Conservation (phyloP, 2,329 filamentous ascomycete genomes). For the Fusarium anthophilum region DNA sequence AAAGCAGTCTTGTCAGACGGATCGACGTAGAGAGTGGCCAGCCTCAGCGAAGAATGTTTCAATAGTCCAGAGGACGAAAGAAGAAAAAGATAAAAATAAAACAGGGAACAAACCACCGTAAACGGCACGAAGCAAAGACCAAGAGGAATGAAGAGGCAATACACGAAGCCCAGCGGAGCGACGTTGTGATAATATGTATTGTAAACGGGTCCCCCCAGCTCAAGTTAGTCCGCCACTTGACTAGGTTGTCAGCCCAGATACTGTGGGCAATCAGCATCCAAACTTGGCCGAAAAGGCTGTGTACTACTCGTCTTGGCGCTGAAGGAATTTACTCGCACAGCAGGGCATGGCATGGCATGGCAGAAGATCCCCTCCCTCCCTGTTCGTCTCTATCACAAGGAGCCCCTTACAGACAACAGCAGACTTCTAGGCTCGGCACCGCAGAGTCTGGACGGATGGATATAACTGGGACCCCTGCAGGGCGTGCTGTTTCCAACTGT, state of each 20-base stretch:
- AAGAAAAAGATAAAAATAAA: conserved; percentile 9
- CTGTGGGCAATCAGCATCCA: conserved; percentile 1
- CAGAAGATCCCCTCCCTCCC: neutral
- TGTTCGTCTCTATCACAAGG: conserved; percentile 1
- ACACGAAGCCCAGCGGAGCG: conserved; percentile 16
- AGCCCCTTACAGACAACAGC: conserved; percentile 13
- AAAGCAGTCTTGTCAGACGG: conserved; percentile 4
- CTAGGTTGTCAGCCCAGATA: neutral
- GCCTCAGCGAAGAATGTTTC: conserved; percentile 31
- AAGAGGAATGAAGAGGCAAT: conserved; percentile 30
- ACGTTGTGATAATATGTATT: conserved; percentile 40
- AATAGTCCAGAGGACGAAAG: conserved; percentile 4
- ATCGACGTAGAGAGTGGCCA: conserved; percentile 20
- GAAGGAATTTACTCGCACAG: neutral
- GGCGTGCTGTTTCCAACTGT: conserved; percentile 14
- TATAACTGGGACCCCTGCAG: conserved; percentile 1
- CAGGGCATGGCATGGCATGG: neutral
- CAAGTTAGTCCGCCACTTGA: neutral
- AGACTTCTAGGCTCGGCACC: neutral
- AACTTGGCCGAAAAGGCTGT: neutral
- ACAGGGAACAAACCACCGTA: conserved; percentile 16
- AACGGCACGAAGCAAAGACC: conserved; percentile 15
- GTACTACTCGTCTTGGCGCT: conserved; percentile 1
- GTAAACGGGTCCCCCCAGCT: conserved; percentile 6
- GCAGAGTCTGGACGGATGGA: conserved; percentile 6